Evolutionary conservation across 306 rosid species (phyloP), one percentile per base, ranked within the genome.

Genomic region (Mimosa bimucronata): DNA sequence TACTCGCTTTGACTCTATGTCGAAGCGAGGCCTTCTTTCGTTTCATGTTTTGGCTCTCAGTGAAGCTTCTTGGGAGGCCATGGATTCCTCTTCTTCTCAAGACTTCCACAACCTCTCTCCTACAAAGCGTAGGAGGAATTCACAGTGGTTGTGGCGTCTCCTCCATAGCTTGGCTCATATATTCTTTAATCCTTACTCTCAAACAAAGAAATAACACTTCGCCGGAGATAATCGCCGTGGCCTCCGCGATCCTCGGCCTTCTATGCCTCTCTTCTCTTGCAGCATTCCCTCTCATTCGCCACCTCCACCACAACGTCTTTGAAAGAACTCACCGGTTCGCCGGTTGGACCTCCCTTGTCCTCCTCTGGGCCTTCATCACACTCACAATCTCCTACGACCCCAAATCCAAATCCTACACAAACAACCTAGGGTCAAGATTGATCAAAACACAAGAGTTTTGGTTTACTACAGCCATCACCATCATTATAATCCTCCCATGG

Each of bases 121-220:
- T 86, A 8, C 92, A 88, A 70, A 88, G 92, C 34, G 42, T 88
- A 1, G 92, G 92, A 13, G 88, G 92, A 19, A 82, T 88, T 42
- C 92, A 88, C 23, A 86, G 92, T 41, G 88, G 92, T 4, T 88
- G 87, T 57, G 92, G 92, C 2, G 69, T 88, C 29, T 84, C 88
- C 15, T 88, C 92, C 2, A 74, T 88, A 58, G 90, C 87, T 2
- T 88, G 92, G 92, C 83, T 88, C 2, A 15, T 77, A 2, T 86
- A 88, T 37, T 87, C 90, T 0, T 45, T 86, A 14, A 74, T 86
- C 9, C 86, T 82, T 44, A 80, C 87, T 8, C 87, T 88, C 2
- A 77, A 72, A 34, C 61, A 84, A 11, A 78, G 79, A 41, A 66
- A 77, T 13, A 80, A 78, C 75, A 79, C 86, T 66, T 88, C 92